Base-by-base conservation (phyloP, 805 yeast species). In the Pichia ethanolica region DNA sequence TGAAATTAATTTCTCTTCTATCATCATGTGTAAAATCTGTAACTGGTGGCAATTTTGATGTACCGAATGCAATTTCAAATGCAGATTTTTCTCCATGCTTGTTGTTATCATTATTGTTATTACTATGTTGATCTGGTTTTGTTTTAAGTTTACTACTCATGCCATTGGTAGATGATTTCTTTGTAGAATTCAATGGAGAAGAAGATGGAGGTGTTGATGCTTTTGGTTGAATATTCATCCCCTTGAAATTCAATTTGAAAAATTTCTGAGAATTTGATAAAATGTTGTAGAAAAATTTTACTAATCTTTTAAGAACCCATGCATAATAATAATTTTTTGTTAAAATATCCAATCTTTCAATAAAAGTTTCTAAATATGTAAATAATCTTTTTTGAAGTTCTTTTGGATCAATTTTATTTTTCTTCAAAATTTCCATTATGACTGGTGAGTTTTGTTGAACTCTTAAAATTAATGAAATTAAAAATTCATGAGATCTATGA, bases 401-500 rank as follows among this genome's bases (percentile, higher is more conserved):
- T 20, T 60, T 65, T 39, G 60, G 60, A 47, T 67, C 68, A 34
- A 68, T 68, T 7, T 63, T 65, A 49, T 67, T 68, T 36, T 55
- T 58, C 34, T 54, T 56, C 35, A 68, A 53, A 42, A 68, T 66
- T 41, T 66, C 70, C 51, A 60, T 56, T 14, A 66, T 56, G 1
- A 67, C 49, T 1, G 71, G 69, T 5, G 69, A 65, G 44, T 57
- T 61, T 50, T 68, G 71, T 47, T 68, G 71, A 46, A 68, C 68
- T 59, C 83, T 69, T 46, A 79, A 56, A 28, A 78, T 72, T 56
- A 79, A 59, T 40, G 82, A 77, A n/a, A 79, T 78, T 63, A 79
- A 67, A 55, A 79, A 78, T 54, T 78, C 82, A 57, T 76, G 70
- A 5, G 82, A 74, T 54, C 83, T 67, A 54, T 78, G 82, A 50